Conservation (phyloP, 306 rosid species). For the Echinosophora koreensis region DNA sequence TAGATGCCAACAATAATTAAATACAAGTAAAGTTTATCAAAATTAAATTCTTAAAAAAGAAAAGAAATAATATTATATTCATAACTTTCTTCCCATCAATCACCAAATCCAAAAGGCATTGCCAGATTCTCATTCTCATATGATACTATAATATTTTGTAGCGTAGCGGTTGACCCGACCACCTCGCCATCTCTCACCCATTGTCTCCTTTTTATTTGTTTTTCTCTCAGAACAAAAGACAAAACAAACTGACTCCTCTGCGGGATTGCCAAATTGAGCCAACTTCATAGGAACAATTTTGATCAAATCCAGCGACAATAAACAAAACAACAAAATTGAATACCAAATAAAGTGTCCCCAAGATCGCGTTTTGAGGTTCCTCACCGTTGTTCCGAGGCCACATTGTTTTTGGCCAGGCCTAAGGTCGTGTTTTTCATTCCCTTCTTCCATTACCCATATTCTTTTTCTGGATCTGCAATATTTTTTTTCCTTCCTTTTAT, state of each 20-base stretch:
- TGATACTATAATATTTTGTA: not conserved
- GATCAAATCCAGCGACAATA: not conserved
- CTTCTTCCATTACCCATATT: not conserved
- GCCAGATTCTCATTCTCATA: not conserved
- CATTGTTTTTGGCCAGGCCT: slow-evolving; percentile 13
- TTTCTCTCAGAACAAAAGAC: not conserved
- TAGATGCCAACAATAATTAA: no score
- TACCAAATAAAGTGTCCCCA: not conserved
- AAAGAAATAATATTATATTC: no score
- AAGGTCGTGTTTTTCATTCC: not conserved
- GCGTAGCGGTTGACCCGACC: not conserved
- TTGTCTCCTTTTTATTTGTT: not conserved
- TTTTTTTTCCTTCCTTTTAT: not conserved
- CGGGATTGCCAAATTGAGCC: not conserved
- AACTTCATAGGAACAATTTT: not conserved
- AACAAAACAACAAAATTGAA: not conserved
- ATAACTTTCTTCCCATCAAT: no score
- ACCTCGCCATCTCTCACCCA: not conserved
- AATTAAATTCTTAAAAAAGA: no score
- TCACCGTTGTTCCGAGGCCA: not conserved
- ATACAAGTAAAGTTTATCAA: no score
- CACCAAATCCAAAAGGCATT: not conserved
- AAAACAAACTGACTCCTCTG: not conserved
- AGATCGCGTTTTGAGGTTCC: slow-evolving; percentile 6
- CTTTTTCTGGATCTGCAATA: slow-evolving; percentile 22